Evolutionary conservation across 352 stramenopile genomes (phyloP), one percentile per base, ranked within the genome.

Genomic region (Globisporangium sylvaticum): DNA sequence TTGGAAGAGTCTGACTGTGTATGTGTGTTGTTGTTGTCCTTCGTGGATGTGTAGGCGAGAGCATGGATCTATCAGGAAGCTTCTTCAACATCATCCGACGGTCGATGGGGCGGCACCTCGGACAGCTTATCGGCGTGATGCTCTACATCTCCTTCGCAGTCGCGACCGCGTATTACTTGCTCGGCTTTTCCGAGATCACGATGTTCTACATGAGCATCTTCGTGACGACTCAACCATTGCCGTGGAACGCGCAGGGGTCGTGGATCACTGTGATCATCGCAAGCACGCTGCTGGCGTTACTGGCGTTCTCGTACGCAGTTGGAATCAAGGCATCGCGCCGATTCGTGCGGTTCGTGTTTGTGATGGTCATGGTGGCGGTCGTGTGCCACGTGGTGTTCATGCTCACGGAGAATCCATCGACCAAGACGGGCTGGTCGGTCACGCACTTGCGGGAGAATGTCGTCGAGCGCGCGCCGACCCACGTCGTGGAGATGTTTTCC

Each of bases 121-220:
- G 79, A 1, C 67, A 79, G n/a, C 62, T 79, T 6, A 74, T 84
- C 14, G 74, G 76, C 1, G 59, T 68, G 12, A 66, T 84, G 65
- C 52, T 87, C 20, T 81, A 72, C 62, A 29, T 80, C 1, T 75
- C 79, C 48, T 84, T 83, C 25, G 62, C 66, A 4, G 32, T 82
- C 4, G 75, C 69, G 0, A 74, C 71, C 2, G 75, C 75, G n/a
- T 87, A 79, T 65, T 83, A 84, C 37, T 54, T 84, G 34, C 64
- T 87, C 14, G 77, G 75, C 4, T 82, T 87, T 66, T 72, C 75
- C 7, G 79, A 87, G 58, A 76, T 87, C 48, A 74, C 69, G 32
- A 56, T 83, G 64, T 80, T 79, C 60, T 80, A 81, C 59, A 62
- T 81, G 24, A 66, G 65, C 20, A 56, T 83, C 5, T 63, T 64